phyloP scores from a whole-genome alignment of 768 basidiomycete genomes.

The Steccherinum ochraceum region DNA sequence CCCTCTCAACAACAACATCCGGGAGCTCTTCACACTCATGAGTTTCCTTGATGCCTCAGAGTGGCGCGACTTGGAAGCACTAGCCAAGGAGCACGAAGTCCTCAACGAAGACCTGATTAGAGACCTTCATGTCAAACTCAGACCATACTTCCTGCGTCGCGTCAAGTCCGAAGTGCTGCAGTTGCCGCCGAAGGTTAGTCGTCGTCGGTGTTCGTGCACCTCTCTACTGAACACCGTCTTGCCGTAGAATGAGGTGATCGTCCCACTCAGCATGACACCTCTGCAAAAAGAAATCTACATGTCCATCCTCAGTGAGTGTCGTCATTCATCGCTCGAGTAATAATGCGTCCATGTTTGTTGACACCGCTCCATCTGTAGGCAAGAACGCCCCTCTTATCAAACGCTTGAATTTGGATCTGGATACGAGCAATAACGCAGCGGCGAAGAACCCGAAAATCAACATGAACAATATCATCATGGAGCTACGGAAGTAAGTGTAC shows the following conservation, averaged over 20 bases:
- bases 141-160: constrained; percentile 90
- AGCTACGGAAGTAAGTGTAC: constrained; percentile 67
- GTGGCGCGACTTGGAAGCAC: constrained; percentile 68
- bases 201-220: neutral
- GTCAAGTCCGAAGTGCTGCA: constrained; percentile 90
- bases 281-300: constrained; percentile 87
- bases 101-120: constrained; percentile 77
- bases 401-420: constrained; percentile 42
- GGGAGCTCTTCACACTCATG: constrained; percentile 96
- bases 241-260: constrained; percentile 79
- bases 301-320: constrained; percentile 66
- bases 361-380: constrained; percentile 41
- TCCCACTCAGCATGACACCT: constrained; percentile 83
- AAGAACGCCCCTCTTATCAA: constrained; percentile 65
- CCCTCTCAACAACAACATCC: constrained; percentile 94
- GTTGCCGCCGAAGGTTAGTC: constrained; percentile 79
- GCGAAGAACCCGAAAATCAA: constrained; percentile 38
- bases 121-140: constrained; percentile 68
- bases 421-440: constrained; percentile 25
- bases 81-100: constrained; percentile 70
- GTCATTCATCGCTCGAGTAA: constrained; percentile 18
- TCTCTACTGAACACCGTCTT: neutral
- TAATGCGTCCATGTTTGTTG: constrained; percentile 3
- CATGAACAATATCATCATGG: constrained; percentile 83
- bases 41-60: constrained; percentile 82